Evolutionary conservation across 371 early-diverging fungal species (phyloP), one percentile per base, ranked within the genome.

Genomic region (Smittium culicis): DNA sequence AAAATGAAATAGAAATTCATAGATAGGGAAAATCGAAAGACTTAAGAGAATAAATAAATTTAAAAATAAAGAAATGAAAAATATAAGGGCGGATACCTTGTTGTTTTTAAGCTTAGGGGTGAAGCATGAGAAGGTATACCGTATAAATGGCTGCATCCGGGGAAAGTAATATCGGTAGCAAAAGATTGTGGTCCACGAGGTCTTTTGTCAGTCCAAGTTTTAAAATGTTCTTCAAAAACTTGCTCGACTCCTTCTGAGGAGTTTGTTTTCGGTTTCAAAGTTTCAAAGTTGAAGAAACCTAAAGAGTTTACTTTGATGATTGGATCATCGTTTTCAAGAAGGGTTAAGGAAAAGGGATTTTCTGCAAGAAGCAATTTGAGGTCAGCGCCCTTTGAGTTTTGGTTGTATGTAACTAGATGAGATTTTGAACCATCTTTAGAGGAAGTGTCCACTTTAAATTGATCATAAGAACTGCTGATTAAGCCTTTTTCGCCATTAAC

Each of bases 121-220:
- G 93, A 73, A 1, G 96, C 88, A 73, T 98, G 98, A 77, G 95
- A 91, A 0, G 98, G 96, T 68, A 98, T 86, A 57, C 98, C 98
- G 73, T 96, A 98, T 11, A 94, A 89, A 74, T 96, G 86, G 35
- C 74, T 72, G 68, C 85, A 85, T 17, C 89, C 90, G 64, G 86
- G 85, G 74, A 98, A 98, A n/a, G 85, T 79, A 58, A 96, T 78
- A 78, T 98, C 98, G 69, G 96, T 67, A 14, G 89, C 95, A 72
- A 96, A 83, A 0, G 96, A 93, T 71, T 86, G 85, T 28, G 96
- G 94, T 0, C 94, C 98, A 72, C 86, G 79, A 0, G 95, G 95
- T 77, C 96, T 96, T 34, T 86, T 80, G 75, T 98, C 98, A 1
- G 83, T 85, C 80, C 86, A 86, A 0, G 87, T 81, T 66, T 85